Base-by-base conservation (phyloP, 176 grass and related monocot species). In the Ensete ventricosum region DNA sequence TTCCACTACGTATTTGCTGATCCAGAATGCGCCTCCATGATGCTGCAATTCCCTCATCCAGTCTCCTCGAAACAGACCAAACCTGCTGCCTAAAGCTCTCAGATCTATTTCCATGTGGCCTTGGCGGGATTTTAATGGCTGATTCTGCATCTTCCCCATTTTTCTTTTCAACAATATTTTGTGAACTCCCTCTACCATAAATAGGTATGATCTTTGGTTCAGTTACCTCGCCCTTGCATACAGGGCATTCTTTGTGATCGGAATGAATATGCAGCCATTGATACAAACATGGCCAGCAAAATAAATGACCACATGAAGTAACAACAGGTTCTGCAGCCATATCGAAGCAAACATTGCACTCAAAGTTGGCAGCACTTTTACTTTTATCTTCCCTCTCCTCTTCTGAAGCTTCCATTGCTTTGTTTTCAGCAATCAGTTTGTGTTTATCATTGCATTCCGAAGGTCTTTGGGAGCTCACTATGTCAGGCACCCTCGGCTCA, bases 51-150 rank as follows among this genome's bases (percentile, higher is more conserved):
- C 95, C 95, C 24, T 99, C 95, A 70, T 90, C 88, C 59, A 99
- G 83, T 82, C 90, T 90, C 73, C 90, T 91, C 66, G 95, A 94
- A 79, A 99, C 81, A 69, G 90, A 91, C 63, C 90, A 82, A 67
- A 87, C 91, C 76, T 99, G 95, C 75, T 99, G 95, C 82, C 95
- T 85, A 53, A 99, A 91, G 85, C 95, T 99, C 71, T 99, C 95
- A 29, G 89, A 78, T 66, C 95, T 85, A 77, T 99, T 89, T 26
- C 95, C 95, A 76, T 76, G 84, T 34, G 95, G 95, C 69, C 95
- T 89, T 19, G 90, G 86, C 19, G 95, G 95, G 68, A 94, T 91
- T 27, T 84, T 64, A 57, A 83, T 50, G 34, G 69, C 78, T 48
- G 85, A 71, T 72, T 87, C 87, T 54, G 73, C 84, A 82, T 89